Evolutionary conservation across 2,329 filamentous ascomycete genomes (phyloP).

Genomic region (Huntiella savannae): DNA sequence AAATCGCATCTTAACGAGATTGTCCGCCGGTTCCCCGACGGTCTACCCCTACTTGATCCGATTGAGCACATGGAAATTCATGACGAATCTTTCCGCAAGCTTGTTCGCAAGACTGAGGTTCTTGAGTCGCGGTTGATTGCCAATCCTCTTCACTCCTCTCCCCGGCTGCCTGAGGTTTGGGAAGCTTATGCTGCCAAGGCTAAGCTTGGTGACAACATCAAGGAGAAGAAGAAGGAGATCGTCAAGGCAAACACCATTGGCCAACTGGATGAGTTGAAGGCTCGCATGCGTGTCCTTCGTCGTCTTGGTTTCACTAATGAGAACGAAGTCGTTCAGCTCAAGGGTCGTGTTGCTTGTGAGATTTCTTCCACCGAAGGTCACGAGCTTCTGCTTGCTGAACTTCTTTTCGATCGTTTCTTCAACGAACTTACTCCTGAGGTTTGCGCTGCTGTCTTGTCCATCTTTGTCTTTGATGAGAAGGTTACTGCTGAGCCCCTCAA

Average conservation of each 20-base stretch:
- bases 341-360: constrained; percentile 92
- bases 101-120: constrained; percentile 89
- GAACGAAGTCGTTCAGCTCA: constrained; percentile 83
- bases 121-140: constrained; percentile 75
- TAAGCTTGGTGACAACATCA: constrained; percentile 57
- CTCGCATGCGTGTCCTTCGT: constrained; percentile 82
- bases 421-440: constrained; percentile 83
- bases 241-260: constrained; percentile 68
- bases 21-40: constrained; percentile 76
- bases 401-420: constrained; percentile 95
- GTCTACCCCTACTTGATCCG: constrained; percentile 72
- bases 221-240: constrained; percentile 74
- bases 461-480: constrained; percentile 97
- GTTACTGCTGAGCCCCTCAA: constrained; percentile 57
- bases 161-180: constrained; percentile 66
- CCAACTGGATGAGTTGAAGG: constrained; percentile 90
- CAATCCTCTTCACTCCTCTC: constrained; percentile 83
- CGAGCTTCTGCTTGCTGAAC: constrained; percentile 77
- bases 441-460: constrained; percentile 69
- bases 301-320: constrained; percentile 94
- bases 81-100: constrained; percentile 83
- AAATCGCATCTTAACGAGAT: constrained; percentile 61
- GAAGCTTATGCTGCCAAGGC: constrained; percentile 74
- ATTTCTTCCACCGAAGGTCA: constrained; percentile 84
- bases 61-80: constrained; percentile 92